phyloP scores from a whole-genome alignment of 805 yeast species.

The Pichia heedii region DNA sequence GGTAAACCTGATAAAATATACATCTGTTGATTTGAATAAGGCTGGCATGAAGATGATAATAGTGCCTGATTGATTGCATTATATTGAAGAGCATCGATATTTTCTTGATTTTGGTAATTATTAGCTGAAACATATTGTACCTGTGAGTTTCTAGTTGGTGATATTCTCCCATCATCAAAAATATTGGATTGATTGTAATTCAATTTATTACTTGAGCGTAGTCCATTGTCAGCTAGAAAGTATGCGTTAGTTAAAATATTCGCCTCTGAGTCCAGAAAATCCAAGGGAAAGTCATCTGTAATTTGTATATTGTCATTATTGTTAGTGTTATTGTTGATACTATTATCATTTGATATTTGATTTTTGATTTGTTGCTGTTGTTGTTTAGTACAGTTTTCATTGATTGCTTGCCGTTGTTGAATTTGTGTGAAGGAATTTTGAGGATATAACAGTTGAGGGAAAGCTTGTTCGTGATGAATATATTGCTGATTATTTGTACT shows the following conservation, averaged over 20 bases:
- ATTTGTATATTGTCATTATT: not conserved
- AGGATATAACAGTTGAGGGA: not conserved
- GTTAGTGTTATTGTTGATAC: too few relatives aligned
- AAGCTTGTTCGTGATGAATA: not conserved
- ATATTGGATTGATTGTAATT: not conserved
- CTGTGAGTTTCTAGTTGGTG: not conserved
- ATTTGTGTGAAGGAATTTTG: not conserved
- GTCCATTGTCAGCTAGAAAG: not conserved
- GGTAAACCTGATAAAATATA: slow-evolving; percentile 6
- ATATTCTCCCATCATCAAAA: not conserved
- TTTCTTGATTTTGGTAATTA: not conserved
- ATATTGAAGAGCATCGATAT: not conserved
- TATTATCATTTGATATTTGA: not conserved
- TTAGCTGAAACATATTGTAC: not conserved
- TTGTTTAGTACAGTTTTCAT: too few relatives aligned
- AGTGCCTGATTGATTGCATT: not conserved
- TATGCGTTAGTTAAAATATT: not conserved
- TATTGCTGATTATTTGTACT: not conserved
- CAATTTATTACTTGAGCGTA: not conserved
- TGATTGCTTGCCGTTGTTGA: not conserved
- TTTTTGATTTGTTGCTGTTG: not conserved
- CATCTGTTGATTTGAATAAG: slow-evolving; percentile 1
- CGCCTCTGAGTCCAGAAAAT: slow-evolving; percentile 2
- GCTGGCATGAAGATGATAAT: not conserved
- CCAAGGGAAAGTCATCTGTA: slow-evolving; percentile 7